Evolutionary conservation across 805 yeast species (phyloP), one percentile per base, ranked within the genome.

Genomic region (Metschnikowia dekortorum): DNA sequence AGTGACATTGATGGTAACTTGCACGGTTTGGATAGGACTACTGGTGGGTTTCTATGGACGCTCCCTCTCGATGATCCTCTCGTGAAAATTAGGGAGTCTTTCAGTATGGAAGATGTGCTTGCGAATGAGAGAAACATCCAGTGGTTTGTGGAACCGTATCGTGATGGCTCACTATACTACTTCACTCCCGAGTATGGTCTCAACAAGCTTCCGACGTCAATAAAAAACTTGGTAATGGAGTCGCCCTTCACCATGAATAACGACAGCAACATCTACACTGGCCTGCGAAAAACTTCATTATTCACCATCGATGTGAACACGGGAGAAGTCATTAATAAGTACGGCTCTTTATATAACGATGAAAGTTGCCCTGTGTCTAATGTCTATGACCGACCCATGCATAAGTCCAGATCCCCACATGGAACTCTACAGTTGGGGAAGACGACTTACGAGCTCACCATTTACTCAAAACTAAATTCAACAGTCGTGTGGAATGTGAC

Each of bases 81-180:
- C 47, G 88, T 86, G 9, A 66, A 69, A 31, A 75, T 73, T 6
- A 66, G 58, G 53, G 53, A 51, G 4, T 47, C 59, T 7, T 36
- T 36, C 28, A 39, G 43, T 26, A 33, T 14, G 31, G 38, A 47
- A 50, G 39, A 47, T 14, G 51, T 34, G 1, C 58, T 48, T 35
- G 30, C 61, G 9, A 58, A 53, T 8, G 53, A 67, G 6, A 44
- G 33, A 35, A 70, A 70, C 53, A 63, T 69, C 46, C 79, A 85
- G 0, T 87, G 97, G 92, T 84, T 92, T 47, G 92, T 94, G 1
- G 99, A 94, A 58, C 98, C 98, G 0, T 80, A 78, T 55, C 84
- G 83, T 4, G 96, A 87, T 51, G 99, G 99, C 1, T 73, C 84
- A 0, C 72, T 94, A 3, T 91, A 84, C 65, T 89, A 83, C 62